Evolutionary conservation across 441 rosid species (phyloP).

Genomic region (Gossypium lobatum): DNA sequence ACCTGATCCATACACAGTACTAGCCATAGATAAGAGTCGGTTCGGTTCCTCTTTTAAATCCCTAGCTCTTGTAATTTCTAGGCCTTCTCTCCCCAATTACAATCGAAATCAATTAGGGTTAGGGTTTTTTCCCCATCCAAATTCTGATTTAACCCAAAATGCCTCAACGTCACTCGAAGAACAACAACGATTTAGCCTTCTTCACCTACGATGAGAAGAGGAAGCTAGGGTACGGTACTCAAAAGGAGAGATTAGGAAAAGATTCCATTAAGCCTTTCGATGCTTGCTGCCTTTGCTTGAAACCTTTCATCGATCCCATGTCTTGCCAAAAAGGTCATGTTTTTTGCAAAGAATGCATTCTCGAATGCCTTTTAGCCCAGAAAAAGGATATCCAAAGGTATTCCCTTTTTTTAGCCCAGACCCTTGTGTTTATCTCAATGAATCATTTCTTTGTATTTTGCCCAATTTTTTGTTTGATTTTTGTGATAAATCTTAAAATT

Average conservation of each 20-base stretch:
- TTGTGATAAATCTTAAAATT: too few species aligned
- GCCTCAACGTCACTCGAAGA: constrained; percentile 96
- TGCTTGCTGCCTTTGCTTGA: constrained; percentile 81
- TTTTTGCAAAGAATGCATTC: constrained; percentile 77
- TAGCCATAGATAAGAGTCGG: too few species aligned
- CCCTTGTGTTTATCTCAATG: not conserved
- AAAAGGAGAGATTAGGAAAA: constrained; percentile 79
- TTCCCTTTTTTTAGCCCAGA: not conserved
- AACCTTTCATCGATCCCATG: constrained; percentile 73
- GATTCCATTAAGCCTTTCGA: constrained; percentile 89
- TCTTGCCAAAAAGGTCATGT: constrained; percentile 85
- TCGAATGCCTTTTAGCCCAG: constrained; percentile 74
- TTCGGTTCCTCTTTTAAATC: too few species aligned
- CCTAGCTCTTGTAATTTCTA: not conserved
- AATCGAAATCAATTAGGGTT: not conserved
- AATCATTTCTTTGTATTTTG: not conserved
- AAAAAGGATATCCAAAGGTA: constrained; percentile 85
- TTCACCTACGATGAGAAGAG: constrained; percentile 92
- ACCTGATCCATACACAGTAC: too few species aligned
- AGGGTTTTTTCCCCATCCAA: not conserved
- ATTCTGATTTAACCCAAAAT: constrained; percentile 21
- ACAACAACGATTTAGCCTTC: constrained; percentile 82
- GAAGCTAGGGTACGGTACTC: constrained; percentile 84
- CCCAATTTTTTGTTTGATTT: not conserved
- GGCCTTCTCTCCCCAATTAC: constrained; percentile 2